phyloP scores from a whole-genome alignment of 1,139 yeast genomes.

The Hyphopichia fennica region DNA sequence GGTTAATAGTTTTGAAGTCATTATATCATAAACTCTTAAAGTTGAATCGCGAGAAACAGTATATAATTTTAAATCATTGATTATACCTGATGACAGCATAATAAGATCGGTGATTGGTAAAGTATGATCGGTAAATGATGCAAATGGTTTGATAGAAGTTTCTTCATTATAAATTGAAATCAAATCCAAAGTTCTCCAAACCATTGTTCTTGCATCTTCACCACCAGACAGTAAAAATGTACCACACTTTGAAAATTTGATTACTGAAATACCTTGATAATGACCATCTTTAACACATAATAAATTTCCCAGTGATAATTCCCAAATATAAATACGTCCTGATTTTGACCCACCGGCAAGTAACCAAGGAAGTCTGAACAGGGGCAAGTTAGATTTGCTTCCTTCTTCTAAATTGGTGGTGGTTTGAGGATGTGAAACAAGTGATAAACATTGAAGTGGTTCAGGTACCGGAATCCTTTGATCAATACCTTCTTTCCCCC shows the following conservation, averaged over 20 bases:
- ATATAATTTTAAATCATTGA: constrained; percentile 63
- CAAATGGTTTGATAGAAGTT: constrained; percentile 39
- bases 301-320: constrained; percentile 72
- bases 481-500: constrained; percentile 78
- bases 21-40: constrained; percentile 60
- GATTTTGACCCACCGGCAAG: constrained; percentile 68
- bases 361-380: constrained; percentile 61
- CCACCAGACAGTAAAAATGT: constrained; percentile 74
- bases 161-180: constrained; percentile 31
- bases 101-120: constrained; percentile 67
- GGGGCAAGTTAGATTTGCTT: constrained; percentile 15
- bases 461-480: constrained; percentile 89
- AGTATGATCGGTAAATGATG: constrained; percentile 71
- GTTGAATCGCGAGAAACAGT: constrained; percentile 79
- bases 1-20: constrained; percentile 49
- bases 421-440: constrained; percentile 40
- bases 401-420: constrained; percentile 4
- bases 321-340: constrained; percentile 87
- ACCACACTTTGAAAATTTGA: constrained; percentile 66
- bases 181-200: constrained; percentile 72
- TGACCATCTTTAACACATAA: constrained; percentile 78
- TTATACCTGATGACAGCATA: constrained; percentile 47
- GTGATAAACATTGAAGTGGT: constrained; percentile 58
- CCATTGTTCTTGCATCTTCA: constrained; percentile 73
- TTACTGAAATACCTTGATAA: constrained; percentile 68